A percentile compares a stretch with the other conserved stretches of the same genome.
Conservation (phyloP, 805 yeast species). For the Maudiozyma pseudohumilis region DNA sequence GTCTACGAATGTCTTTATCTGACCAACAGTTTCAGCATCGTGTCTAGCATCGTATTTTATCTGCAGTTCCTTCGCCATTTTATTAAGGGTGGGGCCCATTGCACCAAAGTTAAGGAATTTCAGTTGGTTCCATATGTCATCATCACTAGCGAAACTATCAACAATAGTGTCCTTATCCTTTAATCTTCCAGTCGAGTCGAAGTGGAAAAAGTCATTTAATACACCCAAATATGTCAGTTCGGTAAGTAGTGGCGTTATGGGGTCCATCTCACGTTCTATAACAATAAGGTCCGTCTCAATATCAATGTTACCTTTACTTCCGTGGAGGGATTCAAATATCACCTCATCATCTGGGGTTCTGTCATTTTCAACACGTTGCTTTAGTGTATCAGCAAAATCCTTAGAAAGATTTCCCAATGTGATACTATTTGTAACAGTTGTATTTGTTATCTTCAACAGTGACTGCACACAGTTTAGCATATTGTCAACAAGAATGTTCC, state of each 20-base stretch:
- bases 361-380: constrained; percentile 9
- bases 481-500: constrained; percentile 21
- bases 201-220: constrained; percentile 58
- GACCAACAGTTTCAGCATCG: constrained; percentile 46
- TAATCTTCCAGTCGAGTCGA: constrained; percentile 34
- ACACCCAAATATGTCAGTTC: constrained; percentile 80
- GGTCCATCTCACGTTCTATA: constrained; percentile 70
- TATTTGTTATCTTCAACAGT: constrained; percentile 15
- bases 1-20: constrained; percentile 63
- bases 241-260: constrained; percentile 56
- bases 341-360: constrained; percentile 11
- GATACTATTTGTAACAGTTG: constrained; percentile 19
- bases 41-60: constrained; percentile 53
- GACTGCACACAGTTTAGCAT: constrained; percentile 19
- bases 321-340: constrained; percentile 24
- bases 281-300: constrained; percentile 63
- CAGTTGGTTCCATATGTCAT: constrained; percentile 33
- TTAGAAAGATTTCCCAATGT: constrained; percentile 21
- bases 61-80: constrained; percentile 62
- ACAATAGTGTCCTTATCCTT: constrained; percentile 17
- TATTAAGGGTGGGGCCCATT: constrained; percentile 64
- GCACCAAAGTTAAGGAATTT: constrained; percentile 66
- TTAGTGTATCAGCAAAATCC: constrained; percentile 12
- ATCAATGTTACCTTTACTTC: constrained; percentile 31
- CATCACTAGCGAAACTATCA: constrained; percentile 18